Evolutionary conservation across 352 stramenopile genomes (phyloP), one percentile per base, ranked within the genome.

Genomic region (Phytophthora quininea): DNA sequence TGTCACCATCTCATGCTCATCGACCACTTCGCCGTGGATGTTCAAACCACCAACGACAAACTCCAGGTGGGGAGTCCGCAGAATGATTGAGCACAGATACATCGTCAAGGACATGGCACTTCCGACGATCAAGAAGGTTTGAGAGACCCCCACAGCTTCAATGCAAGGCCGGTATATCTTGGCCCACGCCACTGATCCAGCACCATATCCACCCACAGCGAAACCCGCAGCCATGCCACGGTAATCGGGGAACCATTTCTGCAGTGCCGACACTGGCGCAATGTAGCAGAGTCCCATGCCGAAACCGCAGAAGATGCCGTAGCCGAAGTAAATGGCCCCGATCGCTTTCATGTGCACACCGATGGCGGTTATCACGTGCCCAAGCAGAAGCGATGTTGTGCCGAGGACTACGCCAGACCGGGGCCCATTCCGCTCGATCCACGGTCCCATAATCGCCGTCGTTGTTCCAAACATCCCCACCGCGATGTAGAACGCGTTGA

Each of bases 171-270:
- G 56, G 59, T 88, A 90, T 29, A 81, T 76, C 65, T 89, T 88
- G 45, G 80, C 67, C 82, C 82, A 90, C 9, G 83, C 73, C 24
- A 91, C 77, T 10, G 82, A 73, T 4, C 82, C 82, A 0, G 80
- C 82, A 29, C 84, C 84, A 62, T 91, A 92, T 8, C 81, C 80
- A 19, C 74, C 80, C 3, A 92, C 80, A 8, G 84, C 84, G 33
- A 92, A 90, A 27, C 84, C 84, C 27, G 84, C 81, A 10, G 84
- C 84, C 6, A 74, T 88, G 32, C 84, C 84, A 27, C 84, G 77
- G 55, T 88, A 88, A 58, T 92, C 83, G 2, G 83, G 83, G 51
- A 92, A 92, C 83, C 83, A 92, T 58, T 90, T 89, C 55, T 90
- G 82, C 8, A 92, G 55, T 31, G 81, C 78, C 19, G 79, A 89